Evolutionary conservation across 2,329 filamentous ascomycete genomes (phyloP).

Genomic region (Sporothrix variecibatus): DNA sequence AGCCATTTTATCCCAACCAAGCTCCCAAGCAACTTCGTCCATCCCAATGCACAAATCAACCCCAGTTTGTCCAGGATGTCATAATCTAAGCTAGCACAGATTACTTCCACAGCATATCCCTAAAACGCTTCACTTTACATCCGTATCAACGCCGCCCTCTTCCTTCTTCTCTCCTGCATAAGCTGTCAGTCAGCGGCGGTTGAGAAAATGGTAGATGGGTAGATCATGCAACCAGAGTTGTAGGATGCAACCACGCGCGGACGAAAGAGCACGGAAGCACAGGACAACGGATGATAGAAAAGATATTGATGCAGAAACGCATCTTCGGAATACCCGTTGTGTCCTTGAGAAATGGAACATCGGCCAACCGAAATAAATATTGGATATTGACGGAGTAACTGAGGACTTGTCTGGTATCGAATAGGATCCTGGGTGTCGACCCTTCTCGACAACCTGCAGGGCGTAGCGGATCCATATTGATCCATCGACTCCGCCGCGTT

Average conservation of each 20-base stretch:
- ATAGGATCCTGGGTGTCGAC: neutral
- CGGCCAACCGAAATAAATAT: neutral
- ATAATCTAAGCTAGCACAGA: too few relatives aligned
- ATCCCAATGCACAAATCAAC: neutral
- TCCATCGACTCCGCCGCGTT: neutral
- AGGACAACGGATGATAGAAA: neutral
- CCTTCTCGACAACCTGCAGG: neutral
- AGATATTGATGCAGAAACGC: neutral
- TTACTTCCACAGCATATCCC: too few relatives aligned
- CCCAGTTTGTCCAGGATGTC: neutral
- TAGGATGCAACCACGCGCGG: neutral
- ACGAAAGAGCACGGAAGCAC: neutral
- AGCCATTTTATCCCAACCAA: neutral
- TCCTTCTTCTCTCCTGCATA: neutral
- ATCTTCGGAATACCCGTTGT: neutral
- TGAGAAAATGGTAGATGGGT: neutral
- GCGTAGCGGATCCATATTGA: neutral
- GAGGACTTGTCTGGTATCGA: neutral
- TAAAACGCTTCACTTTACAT: neutral
- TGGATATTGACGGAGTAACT: too few relatives aligned
- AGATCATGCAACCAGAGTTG: neutral
- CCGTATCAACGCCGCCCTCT: neutral
- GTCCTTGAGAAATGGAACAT: neutral
- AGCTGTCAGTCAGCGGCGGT: neutral
- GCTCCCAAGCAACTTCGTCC: neutral